phyloP scores from a whole-genome alignment of 2,329 filamentous ascomycete genomes.

The Arachnomyces sp. region DNA sequence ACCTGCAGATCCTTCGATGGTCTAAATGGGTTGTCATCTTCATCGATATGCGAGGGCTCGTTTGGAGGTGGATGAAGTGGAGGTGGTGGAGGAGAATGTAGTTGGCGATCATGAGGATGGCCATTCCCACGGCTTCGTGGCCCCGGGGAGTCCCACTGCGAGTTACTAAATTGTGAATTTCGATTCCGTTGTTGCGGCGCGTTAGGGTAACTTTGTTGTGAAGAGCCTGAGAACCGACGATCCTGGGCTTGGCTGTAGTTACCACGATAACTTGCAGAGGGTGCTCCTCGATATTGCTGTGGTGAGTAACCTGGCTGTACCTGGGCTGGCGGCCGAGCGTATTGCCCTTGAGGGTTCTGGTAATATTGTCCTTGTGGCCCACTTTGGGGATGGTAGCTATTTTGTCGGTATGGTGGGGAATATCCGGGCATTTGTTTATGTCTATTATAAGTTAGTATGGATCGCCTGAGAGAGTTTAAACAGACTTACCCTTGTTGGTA shows the following conservation, averaged over 20 bases:
- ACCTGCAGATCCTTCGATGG: conserved; percentile 57
- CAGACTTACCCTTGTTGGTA: conserved; percentile 42
- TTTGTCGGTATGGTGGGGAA: conserved; percentile 54
- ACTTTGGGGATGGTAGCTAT: conserved; percentile 45
- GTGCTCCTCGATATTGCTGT: conserved; percentile 45
- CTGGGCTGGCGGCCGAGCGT: conserved; percentile 50
- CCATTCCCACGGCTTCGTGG: conserved; percentile 44
- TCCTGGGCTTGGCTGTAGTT: conserved; percentile 42
- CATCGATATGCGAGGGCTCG: conserved; percentile 36
- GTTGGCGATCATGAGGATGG: conserved; percentile 32
- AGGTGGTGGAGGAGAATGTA: conserved; percentile 25
- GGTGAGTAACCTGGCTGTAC: conserved; percentile 46
- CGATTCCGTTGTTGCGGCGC: conserved; percentile 44
- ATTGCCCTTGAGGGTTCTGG: conserved; percentile 38
- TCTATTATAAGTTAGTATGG: conserved; percentile 5
- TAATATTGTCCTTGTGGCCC: conserved; percentile 50
- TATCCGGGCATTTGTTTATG: conserved; percentile 46
- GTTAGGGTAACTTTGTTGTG: conserved; percentile 40
- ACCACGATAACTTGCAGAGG: conserved; percentile 51
- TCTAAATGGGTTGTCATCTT: conserved; percentile 53
- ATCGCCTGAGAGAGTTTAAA: neutral
- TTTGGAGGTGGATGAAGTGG: conserved; percentile 22
- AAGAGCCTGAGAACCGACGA: conserved; percentile 36
- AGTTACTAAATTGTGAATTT: conserved; percentile 54
- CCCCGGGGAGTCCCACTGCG: conserved; percentile 60